phyloP scores from a whole-genome alignment of 805 yeast genomes.

The Suhomyces sp. region DNA sequence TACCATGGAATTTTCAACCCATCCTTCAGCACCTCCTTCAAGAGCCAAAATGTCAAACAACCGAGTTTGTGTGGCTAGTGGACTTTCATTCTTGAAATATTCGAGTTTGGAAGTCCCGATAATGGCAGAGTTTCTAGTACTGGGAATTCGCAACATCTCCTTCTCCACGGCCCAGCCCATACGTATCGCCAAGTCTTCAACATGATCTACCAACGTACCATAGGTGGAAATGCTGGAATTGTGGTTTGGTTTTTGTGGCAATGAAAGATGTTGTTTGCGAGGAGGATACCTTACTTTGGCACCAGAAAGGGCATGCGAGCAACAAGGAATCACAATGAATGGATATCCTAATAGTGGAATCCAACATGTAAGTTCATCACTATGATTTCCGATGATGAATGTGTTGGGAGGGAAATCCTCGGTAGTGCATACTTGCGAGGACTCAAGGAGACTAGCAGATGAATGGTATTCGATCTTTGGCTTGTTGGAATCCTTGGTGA shows the following conservation, averaged over 20 bases:
- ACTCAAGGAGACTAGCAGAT: slow-evolving; percentile 49
- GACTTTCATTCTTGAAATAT: slow-evolving; percentile 21
- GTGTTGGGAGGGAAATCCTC: slow-evolving; percentile 70
- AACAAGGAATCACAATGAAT: slow-evolving; percentile 91
- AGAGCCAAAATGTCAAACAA: slow-evolving; percentile 61
- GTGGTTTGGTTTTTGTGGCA: slow-evolving; percentile 5
- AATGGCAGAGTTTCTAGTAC: slow-evolving; percentile 89
- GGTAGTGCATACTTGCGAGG: slow-evolving; percentile 52
- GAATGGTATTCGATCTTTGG: slow-evolving; percentile 40
- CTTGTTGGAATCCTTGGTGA: neutral
- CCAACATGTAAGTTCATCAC: slow-evolving; percentile 96
- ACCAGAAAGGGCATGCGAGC: slow-evolving; percentile 86
- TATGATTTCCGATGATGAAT: slow-evolving; percentile 89
- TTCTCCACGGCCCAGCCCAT: slow-evolving; percentile 85
- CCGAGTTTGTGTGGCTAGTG: slow-evolving; percentile 35
- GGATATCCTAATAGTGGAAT: slow-evolving; percentile 85
- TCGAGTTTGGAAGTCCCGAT: slow-evolving; percentile 55
- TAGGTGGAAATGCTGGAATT: slow-evolving; percentile 56
- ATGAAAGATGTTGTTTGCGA: slow-evolving; percentile 17
- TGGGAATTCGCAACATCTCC: slow-evolving; percentile 89
- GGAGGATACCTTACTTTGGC: slow-evolving; percentile 65
- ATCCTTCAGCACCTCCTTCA: slow-evolving; percentile 90
- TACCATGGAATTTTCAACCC: slow-evolving; percentile 80
- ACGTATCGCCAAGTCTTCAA: slow-evolving; percentile 59
- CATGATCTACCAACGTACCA: slow-evolving; percentile 84